These are phyloP conservation scores for Ceratobasidium sp. DNA, from an alignment of 1,284 basidiomycete genomes.

Conservation along the genomic window DNA sequence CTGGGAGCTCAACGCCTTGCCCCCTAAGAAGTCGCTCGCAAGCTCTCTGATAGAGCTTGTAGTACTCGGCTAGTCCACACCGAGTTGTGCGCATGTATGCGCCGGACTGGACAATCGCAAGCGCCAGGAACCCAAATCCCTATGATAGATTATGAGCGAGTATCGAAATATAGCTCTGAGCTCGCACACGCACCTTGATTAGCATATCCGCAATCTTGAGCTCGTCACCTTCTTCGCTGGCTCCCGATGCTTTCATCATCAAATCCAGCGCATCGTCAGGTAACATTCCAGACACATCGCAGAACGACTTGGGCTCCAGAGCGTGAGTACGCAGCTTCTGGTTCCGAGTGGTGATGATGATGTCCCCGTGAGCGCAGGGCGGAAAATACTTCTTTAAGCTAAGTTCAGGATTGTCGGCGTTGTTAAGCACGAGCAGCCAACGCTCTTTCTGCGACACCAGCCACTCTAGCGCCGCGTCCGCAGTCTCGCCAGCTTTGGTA, in stretches of 20 bases:
- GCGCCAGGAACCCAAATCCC: constrained; percentile 11
- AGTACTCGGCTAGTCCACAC: background rate
- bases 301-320: background rate
- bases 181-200: background rate
- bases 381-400: constrained; percentile 5
- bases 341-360: constrained; percentile 41
- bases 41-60: background rate
- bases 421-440: constrained; percentile 22
- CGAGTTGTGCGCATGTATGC: constrained; percentile 18
- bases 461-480: constrained; percentile 25
- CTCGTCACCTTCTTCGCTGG: background rate
- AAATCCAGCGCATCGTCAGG: background rate
- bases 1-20: background rate
- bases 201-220: background rate
- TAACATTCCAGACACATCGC: background rate
- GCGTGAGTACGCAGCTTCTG: background rate
- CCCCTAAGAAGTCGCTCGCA: constrained; percentile 1
- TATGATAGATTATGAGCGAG: background rate
- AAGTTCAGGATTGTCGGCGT: background rate
- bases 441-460: constrained; percentile 2
- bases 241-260: background rate
- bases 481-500: background rate
- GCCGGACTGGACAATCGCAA: constrained; percentile 19
- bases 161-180: background rate
- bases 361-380: constrained; percentile 6